Percentiles rank a stretch among this genome's conserved stretches.
phyloP scores from a whole-genome alignment of 140 eudicot species.

The Stevia rebaudiana region DNA sequence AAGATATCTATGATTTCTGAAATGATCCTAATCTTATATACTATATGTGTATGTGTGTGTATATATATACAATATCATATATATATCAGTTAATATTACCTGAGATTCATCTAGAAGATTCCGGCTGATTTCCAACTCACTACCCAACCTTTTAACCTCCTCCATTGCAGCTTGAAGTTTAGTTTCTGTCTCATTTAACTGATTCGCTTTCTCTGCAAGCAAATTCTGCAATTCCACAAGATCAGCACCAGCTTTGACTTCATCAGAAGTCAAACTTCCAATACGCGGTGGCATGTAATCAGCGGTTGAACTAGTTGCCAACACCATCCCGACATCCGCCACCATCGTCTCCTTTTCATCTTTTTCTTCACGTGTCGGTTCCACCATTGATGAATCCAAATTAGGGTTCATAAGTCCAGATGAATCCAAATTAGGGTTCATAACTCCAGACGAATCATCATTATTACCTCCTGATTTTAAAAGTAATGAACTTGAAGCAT shows the following conservation, averaged over 20 bases:
- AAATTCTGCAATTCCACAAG: conserved; percentile 58
- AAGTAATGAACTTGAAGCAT: conserved; percentile 43
- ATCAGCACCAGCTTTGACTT: conserved; percentile 31
- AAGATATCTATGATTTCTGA: no score
- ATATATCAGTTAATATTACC: conserved; percentile 38
- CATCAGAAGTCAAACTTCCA: conserved; percentile 34
- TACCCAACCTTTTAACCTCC: conserved; percentile 59
- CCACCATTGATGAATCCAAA: conserved; percentile 84
- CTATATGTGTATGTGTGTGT: no score
- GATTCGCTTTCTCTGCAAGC: conserved; percentile 52
- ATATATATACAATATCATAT: no score
- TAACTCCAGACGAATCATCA: conserved; percentile 37
- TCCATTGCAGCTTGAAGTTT: conserved; percentile 49
- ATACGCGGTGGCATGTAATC: conserved; percentile 47
- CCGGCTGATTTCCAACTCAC: conserved; percentile 68
- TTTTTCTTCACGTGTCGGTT: conserved; percentile 60
- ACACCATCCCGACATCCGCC: conserved; percentile 40
- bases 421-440: conserved; percentile 41
- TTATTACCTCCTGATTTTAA: conserved; percentile 30
- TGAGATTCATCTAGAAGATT: conserved; percentile 91
- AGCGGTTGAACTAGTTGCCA: conserved; percentile 56
- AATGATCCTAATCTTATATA: no score
- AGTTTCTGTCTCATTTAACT: conserved; percentile 45
- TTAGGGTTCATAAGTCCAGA: conserved; percentile 49
- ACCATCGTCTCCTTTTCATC: conserved; percentile 35